Conservation (phyloP, 768 basidiomycete species). For the Coprinellus aureogranulatus region DNA sequence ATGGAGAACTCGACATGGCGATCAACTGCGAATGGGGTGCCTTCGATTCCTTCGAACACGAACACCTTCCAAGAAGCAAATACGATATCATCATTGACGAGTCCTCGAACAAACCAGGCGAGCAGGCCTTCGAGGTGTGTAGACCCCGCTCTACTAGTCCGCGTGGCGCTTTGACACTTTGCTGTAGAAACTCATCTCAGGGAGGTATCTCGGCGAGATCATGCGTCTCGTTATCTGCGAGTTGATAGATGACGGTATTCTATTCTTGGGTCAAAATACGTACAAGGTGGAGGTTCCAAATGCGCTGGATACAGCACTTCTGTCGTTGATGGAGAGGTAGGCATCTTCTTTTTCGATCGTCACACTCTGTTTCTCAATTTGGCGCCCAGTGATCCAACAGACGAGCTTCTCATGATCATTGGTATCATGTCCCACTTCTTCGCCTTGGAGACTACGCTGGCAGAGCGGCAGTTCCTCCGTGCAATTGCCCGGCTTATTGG, state of each 20-base stretch:
- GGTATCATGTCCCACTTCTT: slow-evolving; percentile 98
- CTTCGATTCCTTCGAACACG: slow-evolving; percentile 94
- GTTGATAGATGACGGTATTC: slow-evolving; percentile 92
- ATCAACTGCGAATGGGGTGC: slow-evolving; percentile 99
- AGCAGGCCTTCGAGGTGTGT: slow-evolving; percentile 86
- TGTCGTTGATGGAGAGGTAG: slow-evolving; percentile 94
- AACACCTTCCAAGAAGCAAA: slow-evolving; percentile 91
- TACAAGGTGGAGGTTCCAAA: slow-evolving; percentile 96
- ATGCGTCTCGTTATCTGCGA: slow-evolving; percentile 93
- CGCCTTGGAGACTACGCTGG: slow-evolving; percentile 90
- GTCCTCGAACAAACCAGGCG: slow-evolving; percentile 91
- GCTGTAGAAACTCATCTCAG: slow-evolving; percentile 87
- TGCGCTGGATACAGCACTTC: slow-evolving; percentile 92
- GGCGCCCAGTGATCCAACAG: slow-evolving; percentile 72
- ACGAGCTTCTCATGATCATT: slow-evolving; percentile 94
- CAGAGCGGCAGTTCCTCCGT: slow-evolving; percentile 97
- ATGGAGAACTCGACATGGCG: slow-evolving; percentile 69
- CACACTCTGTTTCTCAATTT: not conserved
- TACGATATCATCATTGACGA: slow-evolving; percentile 93
- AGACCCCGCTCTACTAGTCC: not conserved
- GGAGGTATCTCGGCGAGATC: slow-evolving; percentile 94
- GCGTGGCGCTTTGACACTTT: not conserved
- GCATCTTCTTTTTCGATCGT: slow-evolving; percentile 2
- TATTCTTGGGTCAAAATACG: slow-evolving; percentile 97
- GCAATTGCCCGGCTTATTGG: slow-evolving; percentile 88